These are phyloP conservation scores for Stentor roeselii DNA, from an alignment of 73 alveolate species.

Conservation along the genomic window DNA sequence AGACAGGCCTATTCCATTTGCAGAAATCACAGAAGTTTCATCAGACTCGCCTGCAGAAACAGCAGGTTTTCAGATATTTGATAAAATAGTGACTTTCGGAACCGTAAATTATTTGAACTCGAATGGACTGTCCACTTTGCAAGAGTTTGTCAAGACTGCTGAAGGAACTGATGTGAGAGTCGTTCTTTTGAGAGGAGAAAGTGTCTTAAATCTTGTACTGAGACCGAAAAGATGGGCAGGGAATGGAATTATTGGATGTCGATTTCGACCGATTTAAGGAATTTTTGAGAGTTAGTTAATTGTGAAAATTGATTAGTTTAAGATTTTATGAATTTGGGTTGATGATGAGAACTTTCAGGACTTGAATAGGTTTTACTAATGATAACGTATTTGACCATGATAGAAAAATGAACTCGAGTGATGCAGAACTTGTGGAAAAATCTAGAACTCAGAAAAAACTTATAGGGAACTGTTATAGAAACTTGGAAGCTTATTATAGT, in stretches of 20 bases:
- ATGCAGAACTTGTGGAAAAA: background rate
- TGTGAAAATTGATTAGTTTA: too few relatives aligned
- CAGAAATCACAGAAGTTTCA: conserved; percentile 78
- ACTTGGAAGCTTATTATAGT: background rate
- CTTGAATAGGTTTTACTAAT: too few relatives aligned
- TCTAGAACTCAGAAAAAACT: background rate
- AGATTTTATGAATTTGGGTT: too few relatives aligned
- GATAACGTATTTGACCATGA: too few relatives aligned
- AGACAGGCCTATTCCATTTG: conserved; percentile 66
- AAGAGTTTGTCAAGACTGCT: conserved; percentile 60
- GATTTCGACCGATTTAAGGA: conserved; percentile 55
- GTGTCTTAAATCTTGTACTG: conserved; percentile 43
- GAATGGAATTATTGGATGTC: conserved; percentile 85
- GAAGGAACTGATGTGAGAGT: conserved; percentile 67
- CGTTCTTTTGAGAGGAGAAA: conserved; percentile 67
- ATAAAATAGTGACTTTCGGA: conserved; percentile 76
- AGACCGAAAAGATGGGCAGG: conserved; percentile 88
- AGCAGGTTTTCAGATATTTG: conserved; percentile 86
- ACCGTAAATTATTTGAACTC: conserved; percentile 58
- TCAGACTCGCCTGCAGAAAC: conserved; percentile 79
- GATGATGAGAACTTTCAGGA: too few relatives aligned
- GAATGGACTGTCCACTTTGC: conserved; percentile 63
- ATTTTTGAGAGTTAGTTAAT: too few relatives aligned
- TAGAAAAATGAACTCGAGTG: conserved; percentile 5
- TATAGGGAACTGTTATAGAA: background rate